Evolutionary conservation across 2,329 filamentous ascomycete genomes (phyloP), one percentile per base, ranked within the genome.

Genomic region (Aureobasidium sp.): DNA sequence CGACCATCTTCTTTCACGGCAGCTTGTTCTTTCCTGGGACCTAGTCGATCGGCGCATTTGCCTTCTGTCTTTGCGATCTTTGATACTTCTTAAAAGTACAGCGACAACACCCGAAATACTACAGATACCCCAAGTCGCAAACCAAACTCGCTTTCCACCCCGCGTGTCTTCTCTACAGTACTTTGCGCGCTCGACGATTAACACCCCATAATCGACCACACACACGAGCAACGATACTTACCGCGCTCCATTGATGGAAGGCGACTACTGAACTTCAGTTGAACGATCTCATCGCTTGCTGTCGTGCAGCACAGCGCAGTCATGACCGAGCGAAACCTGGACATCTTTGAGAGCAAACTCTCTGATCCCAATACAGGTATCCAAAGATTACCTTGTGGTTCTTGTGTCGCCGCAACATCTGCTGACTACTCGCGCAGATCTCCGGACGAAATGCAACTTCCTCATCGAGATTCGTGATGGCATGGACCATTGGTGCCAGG

Each of bases 381-480:
- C 5, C 43, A 15, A 8, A 44, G 7, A 34, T 9, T 7, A 7
- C 20, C 3, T 8, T 15, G 17, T 8, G 26, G 1, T 20, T 15
- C 10, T 4, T 10, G 20, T 47, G 20, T 52, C 47, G 59, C 52
- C 20, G 46, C 26, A 9, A 44, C 34, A 44, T 36, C 7, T 17
- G 20, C 44, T 44, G 34, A 57, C 56, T 13, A n/a, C 20, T 17
- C 41, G 27, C 43, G n/a, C 26, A 63, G 51, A 59, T 41, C 36
- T 63, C 20, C 48, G 52, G n/a, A 48, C 86, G 63, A 95, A 92
- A 78, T 84, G 89, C 65, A 90, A 91, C 70, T 86, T 92, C 66
- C 91, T 93, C 65, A 86, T 87, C 59, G 88, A 92, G 67, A 81
- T 99, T 70, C 90, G 94, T 73, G 95, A 99, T 77, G 91, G 84